Evolutionary conservation across 257 asterid species (phyloP).

Genomic region (Plectranthus barbatus): DNA sequence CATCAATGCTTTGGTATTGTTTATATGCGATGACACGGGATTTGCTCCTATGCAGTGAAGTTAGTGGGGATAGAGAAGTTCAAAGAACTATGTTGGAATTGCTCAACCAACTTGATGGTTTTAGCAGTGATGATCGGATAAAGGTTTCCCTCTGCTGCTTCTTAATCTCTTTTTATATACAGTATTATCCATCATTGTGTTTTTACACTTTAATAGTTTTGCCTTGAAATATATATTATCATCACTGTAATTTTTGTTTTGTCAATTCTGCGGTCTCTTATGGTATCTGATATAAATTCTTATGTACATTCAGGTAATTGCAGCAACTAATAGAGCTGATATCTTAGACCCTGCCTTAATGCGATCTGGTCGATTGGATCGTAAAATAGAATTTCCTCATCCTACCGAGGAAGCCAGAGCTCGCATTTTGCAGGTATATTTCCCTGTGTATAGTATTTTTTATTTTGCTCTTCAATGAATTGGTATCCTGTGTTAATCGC

Average conservation of each 20-base stretch:
- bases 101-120: slow-evolving; percentile 94
- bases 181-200: background rate
- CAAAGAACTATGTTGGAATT: slow-evolving; percentile 86
- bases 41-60: slow-evolving; percentile 57
- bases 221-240: background rate
- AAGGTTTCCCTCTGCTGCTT: slow-evolving; percentile 34
- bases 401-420: slow-evolving; percentile 93
- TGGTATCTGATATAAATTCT: background rate
- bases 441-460: background rate
- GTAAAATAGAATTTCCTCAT: slow-evolving; percentile 95
- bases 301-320: slow-evolving; percentile 67
- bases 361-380: slow-evolving; percentile 96
- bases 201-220: background rate
- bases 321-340: slow-evolving; percentile 96
- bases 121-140: slow-evolving; percentile 83
- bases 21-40: background rate
- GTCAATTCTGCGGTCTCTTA: background rate
- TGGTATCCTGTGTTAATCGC: background rate
- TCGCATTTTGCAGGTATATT: slow-evolving; percentile 64
- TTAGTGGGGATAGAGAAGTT: slow-evolving; percentile 91
- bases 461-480: background rate
- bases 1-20: background rate
- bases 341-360: slow-evolving; percentile 90
- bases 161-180: background rate
- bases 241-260: background rate